These are phyloP conservation scores for Coniella vitis DNA, from an alignment of 2,329 filamentous ascomycete species.

Conservation along the genomic window DNA sequence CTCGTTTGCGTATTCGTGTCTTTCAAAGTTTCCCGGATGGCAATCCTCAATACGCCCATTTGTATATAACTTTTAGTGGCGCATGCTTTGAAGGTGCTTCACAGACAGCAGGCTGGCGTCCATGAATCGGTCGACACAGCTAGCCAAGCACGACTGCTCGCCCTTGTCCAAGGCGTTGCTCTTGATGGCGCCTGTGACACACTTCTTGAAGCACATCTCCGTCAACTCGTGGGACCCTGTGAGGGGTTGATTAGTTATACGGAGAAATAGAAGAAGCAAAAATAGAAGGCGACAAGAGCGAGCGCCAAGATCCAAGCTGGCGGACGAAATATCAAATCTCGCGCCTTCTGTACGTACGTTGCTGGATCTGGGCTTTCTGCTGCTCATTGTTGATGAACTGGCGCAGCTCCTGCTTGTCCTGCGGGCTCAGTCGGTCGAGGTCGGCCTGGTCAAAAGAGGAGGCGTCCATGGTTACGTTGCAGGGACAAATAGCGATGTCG, in stretches of 20 bases:
- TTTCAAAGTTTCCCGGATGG: no score
- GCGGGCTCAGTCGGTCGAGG: slow-evolving; percentile 67
- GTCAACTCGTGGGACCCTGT: slow-evolving; percentile 49
- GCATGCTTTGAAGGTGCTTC: slow-evolving; percentile 67
- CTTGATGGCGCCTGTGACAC: slow-evolving; percentile 68
- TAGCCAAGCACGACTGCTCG: slow-evolving; percentile 80
- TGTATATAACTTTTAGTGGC: slow-evolving; percentile 20
- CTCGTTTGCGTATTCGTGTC: not conserved
- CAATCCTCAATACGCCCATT: not conserved
- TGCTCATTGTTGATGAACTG: slow-evolving; percentile 78
- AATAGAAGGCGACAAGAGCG: no score
- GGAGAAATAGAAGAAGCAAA: not conserved
- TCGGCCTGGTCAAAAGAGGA: slow-evolving; percentile 47
- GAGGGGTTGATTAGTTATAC: not conserved
- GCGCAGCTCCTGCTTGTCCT: slow-evolving; percentile 81
- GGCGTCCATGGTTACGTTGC: slow-evolving; percentile 8
- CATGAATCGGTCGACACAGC: slow-evolving; percentile 91
- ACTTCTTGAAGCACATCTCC: slow-evolving; percentile 92
- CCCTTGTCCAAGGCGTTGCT: slow-evolving; percentile 63
- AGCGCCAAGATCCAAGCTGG: no score
- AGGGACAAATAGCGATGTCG: not conserved
- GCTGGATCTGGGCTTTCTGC: slow-evolving; percentile 66
- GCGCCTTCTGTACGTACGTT: slow-evolving; percentile 51
- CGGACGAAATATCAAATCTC: no score
- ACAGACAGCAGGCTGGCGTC: slow-evolving; percentile 83